These are phyloP conservation scores for Yarrowia deformans DNA, from an alignment of 805 yeast species.

Conservation along the genomic window DNA sequence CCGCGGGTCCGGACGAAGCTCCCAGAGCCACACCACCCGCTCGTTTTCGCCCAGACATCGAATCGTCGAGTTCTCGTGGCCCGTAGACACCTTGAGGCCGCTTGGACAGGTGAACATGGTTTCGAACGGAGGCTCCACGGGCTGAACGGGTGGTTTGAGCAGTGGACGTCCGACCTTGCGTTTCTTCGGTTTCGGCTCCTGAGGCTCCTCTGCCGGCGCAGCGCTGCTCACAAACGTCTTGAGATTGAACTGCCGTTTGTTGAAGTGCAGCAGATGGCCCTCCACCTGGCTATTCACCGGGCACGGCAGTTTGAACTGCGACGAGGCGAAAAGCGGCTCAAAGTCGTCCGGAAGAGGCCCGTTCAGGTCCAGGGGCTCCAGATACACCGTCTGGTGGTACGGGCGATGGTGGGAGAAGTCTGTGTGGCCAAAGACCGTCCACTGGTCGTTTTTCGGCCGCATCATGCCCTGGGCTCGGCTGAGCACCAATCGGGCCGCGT, in stretches of 20 bases:
- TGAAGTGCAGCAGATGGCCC: neutral
- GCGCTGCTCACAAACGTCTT: slow-evolving; percentile 2
- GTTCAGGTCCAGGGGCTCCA: slow-evolving; percentile 2
- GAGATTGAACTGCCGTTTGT: slow-evolving; percentile 10
- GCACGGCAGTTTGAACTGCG: slow-evolving; percentile 6
- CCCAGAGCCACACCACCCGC: slow-evolving; percentile 18
- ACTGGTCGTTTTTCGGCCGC: neutral
- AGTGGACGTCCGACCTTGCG: neutral
- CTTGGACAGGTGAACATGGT: neutral
- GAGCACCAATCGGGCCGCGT: slow-evolving; percentile 13
- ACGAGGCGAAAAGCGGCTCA: neutral
- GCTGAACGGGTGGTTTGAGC: neutral
- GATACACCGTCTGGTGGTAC: slow-evolving; percentile 7
- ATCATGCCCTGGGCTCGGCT: neutral
- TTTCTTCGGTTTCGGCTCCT: slow-evolving; percentile 13
- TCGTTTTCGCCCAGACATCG: slow-evolving; percentile 29
- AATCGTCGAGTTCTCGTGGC: neutral
- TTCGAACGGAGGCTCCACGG: slow-evolving; percentile 1
- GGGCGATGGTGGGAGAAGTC: neutral
- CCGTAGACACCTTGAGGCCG: neutral
- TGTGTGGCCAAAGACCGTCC: neutral
- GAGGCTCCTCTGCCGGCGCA: neutral
- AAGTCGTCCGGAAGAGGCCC: slow-evolving; percentile 15
- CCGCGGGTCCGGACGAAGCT: slow-evolving; percentile 13
- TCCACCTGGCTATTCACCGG: neutral